Base-by-base conservation (phyloP, 768 basidiomycete genomes). In the Leccinum pellstonianum region DNA sequence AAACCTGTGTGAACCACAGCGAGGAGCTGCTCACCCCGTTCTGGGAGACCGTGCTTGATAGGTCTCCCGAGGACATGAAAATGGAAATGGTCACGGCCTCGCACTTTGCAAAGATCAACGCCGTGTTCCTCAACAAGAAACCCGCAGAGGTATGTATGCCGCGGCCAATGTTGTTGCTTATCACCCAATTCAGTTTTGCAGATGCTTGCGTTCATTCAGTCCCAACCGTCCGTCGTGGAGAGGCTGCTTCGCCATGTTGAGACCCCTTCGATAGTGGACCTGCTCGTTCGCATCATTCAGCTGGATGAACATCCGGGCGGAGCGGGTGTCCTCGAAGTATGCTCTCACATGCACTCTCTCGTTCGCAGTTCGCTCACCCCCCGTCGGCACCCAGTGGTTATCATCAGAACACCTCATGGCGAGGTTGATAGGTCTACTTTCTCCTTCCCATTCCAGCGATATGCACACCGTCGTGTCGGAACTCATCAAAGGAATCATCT, bases 51-150 rank as follows among this genome's bases (percentile, higher is more conserved):
- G 87, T 93, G 17, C 78, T 93, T 29, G 90, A 92, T 69, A 81
- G 85, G 66, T 80, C 88, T 3, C 81, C 90, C 15, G 91, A 93
- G 49, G 92, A 93, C 60, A 91, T 96, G 84, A 91, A 89, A 75
- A 88, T 84, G 14, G 84, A 89, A 66, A 91, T 90, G 79, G 83
- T 88, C 58, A 90, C 96, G 80, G 90, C 93, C 31, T 87, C 93
- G 1, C 91, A 93, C 74, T 99, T 97, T 78, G 86, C 89, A n/a
- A 93, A 96, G 75, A 91, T 98, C 65, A 97, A 93, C 70, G 86
- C 89, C 41, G 83, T 88, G 1, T 91, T 98, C 66, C 75, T 99
- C 68, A 86, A 80, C 63, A 95, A 95, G 79, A 91, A 91, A 75
- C 91, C 93, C 25, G 82, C 82, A 62, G 94, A 97, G 85, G 94